phyloP scores from a whole-genome alignment of 345 rosid genomes.

The Linum trigynum region DNA sequence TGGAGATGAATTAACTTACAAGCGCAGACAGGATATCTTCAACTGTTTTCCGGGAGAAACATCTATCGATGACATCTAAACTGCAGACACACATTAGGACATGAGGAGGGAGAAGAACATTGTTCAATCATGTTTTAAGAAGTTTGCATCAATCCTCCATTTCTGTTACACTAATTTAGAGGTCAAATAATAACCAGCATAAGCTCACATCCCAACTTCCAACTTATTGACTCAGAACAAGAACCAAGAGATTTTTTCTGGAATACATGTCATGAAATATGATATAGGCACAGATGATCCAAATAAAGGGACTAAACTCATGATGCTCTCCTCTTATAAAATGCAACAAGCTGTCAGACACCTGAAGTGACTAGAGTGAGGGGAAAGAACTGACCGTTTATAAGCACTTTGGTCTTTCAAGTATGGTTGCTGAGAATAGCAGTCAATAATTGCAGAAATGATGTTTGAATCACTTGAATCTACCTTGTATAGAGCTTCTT shows the following conservation, averaged over 20 bases:
- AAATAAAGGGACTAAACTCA: not conserved
- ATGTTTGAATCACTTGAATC: conserved; percentile 40
- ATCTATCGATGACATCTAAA: conserved; percentile 60
- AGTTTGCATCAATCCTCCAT: not conserved
- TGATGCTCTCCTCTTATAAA: not conserved
- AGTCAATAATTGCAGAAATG: conserved; percentile 46
- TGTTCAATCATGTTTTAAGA: not conserved
- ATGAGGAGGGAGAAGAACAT: not conserved
- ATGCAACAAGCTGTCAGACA: not conserved
- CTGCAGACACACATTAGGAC: conserved; percentile 28
- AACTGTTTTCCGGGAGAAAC: conserved; percentile 64
- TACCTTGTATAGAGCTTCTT: conserved; percentile 42
- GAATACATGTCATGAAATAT: not conserved
- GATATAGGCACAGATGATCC: not conserved
- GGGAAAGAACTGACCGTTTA: conserved; percentile 36
- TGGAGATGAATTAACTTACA: conserved; percentile 32
- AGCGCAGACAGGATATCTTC: conserved; percentile 79
- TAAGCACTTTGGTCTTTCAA: conserved; percentile 57
- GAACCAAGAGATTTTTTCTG: not conserved
- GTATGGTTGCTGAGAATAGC: conserved; percentile 41
- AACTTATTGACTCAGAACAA: not conserved
- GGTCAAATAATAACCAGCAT: not conserved
- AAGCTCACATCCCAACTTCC: not conserved
- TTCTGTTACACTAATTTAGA: not conserved
- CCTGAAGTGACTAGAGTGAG: not conserved